Percentiles rank a stretch among this genome's conserved stretches.
These are phyloP conservation scores for Crucibulum laeve DNA, from an alignment of 768 basidiomycete species.

Conservation along the genomic window DNA sequence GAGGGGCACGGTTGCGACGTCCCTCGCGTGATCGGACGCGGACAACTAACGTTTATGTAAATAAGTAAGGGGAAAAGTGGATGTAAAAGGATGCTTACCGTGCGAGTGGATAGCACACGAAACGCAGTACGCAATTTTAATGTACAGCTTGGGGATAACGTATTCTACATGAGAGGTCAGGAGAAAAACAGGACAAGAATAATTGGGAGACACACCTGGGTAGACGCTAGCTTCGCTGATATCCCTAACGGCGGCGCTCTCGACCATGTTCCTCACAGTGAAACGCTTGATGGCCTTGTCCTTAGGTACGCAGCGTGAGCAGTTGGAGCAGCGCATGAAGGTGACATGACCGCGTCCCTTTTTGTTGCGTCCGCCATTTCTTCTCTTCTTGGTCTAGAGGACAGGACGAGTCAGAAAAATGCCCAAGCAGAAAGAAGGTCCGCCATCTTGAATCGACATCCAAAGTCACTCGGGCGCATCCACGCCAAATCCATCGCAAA, in stretches of 20 bases:
- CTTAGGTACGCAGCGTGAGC: constrained; percentile 95
- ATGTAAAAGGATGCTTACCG: constrained; percentile 40
- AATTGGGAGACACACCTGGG: constrained; percentile 70
- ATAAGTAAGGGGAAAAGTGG: neutral
- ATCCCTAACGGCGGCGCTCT: constrained; percentile 96
- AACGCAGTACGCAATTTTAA: constrained; percentile 98
- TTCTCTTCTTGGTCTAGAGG: constrained; percentile 93
- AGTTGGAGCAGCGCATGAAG: constrained; percentile 98
- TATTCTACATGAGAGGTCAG: constrained; percentile 60
- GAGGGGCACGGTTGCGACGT: constrained; percentile 95
- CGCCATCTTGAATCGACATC: constrained; percentile 24
- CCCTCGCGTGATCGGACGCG: constrained; percentile 96
- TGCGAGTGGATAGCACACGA: constrained; percentile 99
- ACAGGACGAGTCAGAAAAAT: constrained; percentile 7
- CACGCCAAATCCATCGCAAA: constrained; percentile 22
- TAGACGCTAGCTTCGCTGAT: constrained; percentile 96
- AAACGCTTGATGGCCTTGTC: constrained; percentile 99
- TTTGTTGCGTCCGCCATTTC: constrained; percentile 99
- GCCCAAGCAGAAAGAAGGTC: constrained; percentile 1
- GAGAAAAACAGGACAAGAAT: neutral
- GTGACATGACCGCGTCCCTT: constrained; percentile 95
- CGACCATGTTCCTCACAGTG: constrained; percentile 99
- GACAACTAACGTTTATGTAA: constrained; percentile 61
- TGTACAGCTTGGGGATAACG: constrained; percentile 93
- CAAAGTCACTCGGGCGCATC: constrained; percentile 27